Base-by-base conservation (phyloP, 2,329 filamentous ascomycete species). In the Aureobasidium sp. region DNA sequence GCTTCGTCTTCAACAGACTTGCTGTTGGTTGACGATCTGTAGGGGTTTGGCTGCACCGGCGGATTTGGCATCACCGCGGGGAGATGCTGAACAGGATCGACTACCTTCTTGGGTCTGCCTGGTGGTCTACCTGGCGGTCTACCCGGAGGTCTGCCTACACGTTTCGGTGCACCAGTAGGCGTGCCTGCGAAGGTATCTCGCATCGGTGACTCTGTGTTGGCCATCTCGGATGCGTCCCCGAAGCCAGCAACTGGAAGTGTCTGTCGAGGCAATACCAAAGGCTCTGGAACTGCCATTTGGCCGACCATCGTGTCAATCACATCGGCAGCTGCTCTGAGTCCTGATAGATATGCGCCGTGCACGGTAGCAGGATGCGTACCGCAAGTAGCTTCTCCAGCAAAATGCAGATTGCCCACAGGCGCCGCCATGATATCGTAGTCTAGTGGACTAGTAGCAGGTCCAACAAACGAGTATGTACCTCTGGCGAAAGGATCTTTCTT, bases 351-450 rank as follows among this genome's bases (percentile, higher is more conserved):
- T 8, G 94, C 95, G 6, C 94, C 94, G 67, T 99, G 94, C 0
- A 99, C 94, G 2, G 94, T 99, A 36, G 95, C 94, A 13, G 95
- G 94, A 71, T 99, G 92, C 0, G 91, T 96, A 50, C 90, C 91
- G 68, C 90, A 97, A 0, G 95, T 99, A 64, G 96, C 94, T 75
- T 99, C 94, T 52, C 94, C 94, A 16, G 93, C 94, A 74, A 99
- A 99, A 74, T 93, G 90, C 9, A 99, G 78, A 66, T 95, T 96
- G 36, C 91, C 92, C 36, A 97, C 80, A 1, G 89, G 79, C 53
- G 84, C 83, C 2, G 94, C 91, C 90, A 99, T 96, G 36, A 85
- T 79, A 72, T 97, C 90, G 74, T 99, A 99, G 72, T 99, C 94
- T 57, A 91, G 89, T 2, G 89, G 84, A 57, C 85, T 82, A 74